These are phyloP conservation scores for Gamarada debralockiae DNA, from an alignment of 495 filamentous ascomycete species.

Conservation along the genomic window DNA sequence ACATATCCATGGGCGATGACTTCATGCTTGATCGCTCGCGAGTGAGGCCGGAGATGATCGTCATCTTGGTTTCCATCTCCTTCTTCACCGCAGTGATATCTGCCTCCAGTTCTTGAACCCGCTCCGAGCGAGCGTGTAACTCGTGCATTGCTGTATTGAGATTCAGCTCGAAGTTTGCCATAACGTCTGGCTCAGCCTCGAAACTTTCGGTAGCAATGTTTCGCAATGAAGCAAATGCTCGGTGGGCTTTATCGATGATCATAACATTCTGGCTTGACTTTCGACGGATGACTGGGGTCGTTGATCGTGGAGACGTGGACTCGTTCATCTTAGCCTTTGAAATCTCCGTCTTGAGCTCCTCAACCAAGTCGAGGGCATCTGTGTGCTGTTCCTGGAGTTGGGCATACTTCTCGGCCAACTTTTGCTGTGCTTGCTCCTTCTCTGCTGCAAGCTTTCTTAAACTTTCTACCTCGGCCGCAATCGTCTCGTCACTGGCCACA, in stretches of 20 bases:
- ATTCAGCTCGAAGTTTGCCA: constrained; percentile 92
- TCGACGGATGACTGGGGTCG: constrained; percentile 73
- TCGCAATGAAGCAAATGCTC: constrained; percentile 84
- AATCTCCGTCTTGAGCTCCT: constrained; percentile 82
- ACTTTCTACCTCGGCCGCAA: constrained; percentile 63
- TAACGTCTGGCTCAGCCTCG: constrained; percentile 71
- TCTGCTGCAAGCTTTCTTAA: constrained; percentile 67
- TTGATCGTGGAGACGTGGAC: constrained; percentile 59
- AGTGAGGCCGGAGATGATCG: constrained; percentile 90
- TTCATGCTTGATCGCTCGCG: constrained; percentile 88
- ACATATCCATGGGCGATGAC: constrained; percentile 86
- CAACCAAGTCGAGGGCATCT: constrained; percentile 76
- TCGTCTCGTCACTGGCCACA: constrained; percentile 26
- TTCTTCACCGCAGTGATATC: constrained; percentile 81
- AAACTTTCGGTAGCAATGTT: constrained; percentile 86
- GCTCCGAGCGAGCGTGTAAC: constrained; percentile 78
- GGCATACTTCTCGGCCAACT: constrained; percentile 72
- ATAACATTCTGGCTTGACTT: constrained; percentile 93
- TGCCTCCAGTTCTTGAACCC: constrained; percentile 81
- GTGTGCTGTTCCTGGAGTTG: constrained; percentile 78
- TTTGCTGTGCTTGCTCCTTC: constrained; percentile 68
- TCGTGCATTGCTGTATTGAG: constrained; percentile 92
- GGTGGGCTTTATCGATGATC: constrained; percentile 85
- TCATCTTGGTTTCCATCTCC: constrained; percentile 94
- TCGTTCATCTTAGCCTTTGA: constrained; percentile 66